These are phyloP conservation scores for Xylona heveae DNA, from an alignment of 495 filamentous ascomycete species.

Conservation along the genomic window DNA sequence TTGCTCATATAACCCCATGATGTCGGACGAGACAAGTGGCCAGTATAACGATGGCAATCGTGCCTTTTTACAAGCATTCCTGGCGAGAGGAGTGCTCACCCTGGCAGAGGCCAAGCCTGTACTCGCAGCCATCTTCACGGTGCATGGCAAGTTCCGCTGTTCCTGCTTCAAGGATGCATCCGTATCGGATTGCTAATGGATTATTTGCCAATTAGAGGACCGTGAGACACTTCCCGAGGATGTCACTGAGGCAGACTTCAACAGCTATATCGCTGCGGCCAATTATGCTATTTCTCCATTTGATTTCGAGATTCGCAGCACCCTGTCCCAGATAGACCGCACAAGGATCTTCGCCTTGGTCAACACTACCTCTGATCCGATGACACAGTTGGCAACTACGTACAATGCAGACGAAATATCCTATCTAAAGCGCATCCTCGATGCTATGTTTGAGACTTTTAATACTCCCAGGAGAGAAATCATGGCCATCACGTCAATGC, in stretches of 20 bases:
- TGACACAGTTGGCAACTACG: constrained; percentile 73
- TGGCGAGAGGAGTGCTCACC: constrained; percentile 56
- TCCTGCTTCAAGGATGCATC: constrained; percentile 2
- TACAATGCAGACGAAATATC: constrained; percentile 69
- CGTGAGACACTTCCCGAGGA: constrained; percentile 26
- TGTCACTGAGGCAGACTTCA: constrained; percentile 46
- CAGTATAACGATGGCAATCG: constrained; percentile 44
- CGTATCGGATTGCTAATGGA: neutral
- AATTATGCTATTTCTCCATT: constrained; percentile 53
- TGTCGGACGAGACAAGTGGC: constrained; percentile 2
- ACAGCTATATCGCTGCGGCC: constrained; percentile 42
- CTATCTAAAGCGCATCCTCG: constrained; percentile 71
- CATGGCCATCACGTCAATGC: constrained; percentile 54
- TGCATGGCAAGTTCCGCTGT: constrained; percentile 17
- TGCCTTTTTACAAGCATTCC: constrained; percentile 84
- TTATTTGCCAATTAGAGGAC: constrained; percentile 14
- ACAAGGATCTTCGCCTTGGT: constrained; percentile 49
- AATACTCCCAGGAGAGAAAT: constrained; percentile 59
- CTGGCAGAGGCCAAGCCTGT: constrained; percentile 49
- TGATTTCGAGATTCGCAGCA: constrained; percentile 69
- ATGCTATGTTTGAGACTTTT: constrained; percentile 76
- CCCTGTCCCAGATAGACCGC: constrained; percentile 39
- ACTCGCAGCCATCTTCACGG: constrained; percentile 53
- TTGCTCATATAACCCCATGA: too few species aligned
- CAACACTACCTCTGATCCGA: constrained; percentile 67